Base-by-base conservation (phyloP, 352 stramenopile species). In the Phytophthora aleatoria region DNA sequence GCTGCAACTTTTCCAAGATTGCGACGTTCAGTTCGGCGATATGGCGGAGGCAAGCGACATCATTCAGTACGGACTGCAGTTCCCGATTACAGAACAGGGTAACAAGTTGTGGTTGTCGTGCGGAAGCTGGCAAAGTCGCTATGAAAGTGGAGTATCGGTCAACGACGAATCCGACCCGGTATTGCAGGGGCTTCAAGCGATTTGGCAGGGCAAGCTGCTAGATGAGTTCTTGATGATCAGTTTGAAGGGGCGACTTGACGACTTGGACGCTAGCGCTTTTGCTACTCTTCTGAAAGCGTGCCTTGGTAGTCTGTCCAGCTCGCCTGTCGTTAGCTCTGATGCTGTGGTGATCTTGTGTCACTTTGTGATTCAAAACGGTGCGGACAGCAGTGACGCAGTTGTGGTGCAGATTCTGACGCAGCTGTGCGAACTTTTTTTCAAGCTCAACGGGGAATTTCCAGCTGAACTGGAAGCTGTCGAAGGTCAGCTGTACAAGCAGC, bases 211-310 rank as follows among this genome's bases (percentile, higher is more conserved):
- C 20, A 93, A 93, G 30, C 44, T 93, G 10, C 55, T 93, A 13
- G 85, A 93, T 56, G 85, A 93, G 48, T 91, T 93, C 42, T 63
- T 93, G 49, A 78, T 91, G 75, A 90, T 90, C 53, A 91, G 82
- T 57, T 57, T 93, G 24, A 87, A 91, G 53, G 83, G 79, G n/a
- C 73, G 82, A 20, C 76, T 91, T 13, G 82, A 93, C 57, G 82
- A 90, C 45, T 56, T 86, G 30, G 76, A 91, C 44, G 67, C 60
- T 9, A 69, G 66, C 20, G 69, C 77, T 0, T 93, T 93, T 50
- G 57, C 71, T 2, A 67, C 58, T 36, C 58, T 93, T 51, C 44
- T 93, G 39, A 76, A 67, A 50, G 71, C 76, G 16, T 89, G 77
- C 43, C 71, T 93, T 30, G 82, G 85, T 43, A 79, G 79, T 1